Base-by-base conservation (phyloP, 805 yeast genomes). In the Kurtzmaniella cleridarum region DNA sequence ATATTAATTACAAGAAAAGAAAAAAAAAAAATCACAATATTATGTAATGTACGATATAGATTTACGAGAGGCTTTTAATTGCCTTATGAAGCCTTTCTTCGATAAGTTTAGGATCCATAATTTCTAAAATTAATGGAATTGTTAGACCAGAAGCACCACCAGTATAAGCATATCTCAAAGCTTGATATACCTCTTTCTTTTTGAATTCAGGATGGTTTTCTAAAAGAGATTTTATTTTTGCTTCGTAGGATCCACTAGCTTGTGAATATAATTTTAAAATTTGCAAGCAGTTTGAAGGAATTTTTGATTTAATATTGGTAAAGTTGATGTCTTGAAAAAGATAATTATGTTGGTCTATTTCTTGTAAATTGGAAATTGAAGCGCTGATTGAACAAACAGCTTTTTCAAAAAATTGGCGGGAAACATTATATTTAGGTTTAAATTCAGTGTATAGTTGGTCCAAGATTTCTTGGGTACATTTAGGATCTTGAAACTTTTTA, bases 121-220 rank as follows among this genome's bases (percentile, higher is more conserved):
- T 53, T 0, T 69, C 69, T 14, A 82, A 53, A 26, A 86, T 60
- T 4, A 68, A 62, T 0, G 83, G 84, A 3, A 89, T 63, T 13
- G 79, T 77, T 23, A 82, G 63, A 0, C 96, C 96, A 0, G 95
- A 71, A 3, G 67, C 66, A 6, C 80, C 76, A 0, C 86, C 95
- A 11, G 86, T 71, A 17, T 88, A 54, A 0, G 90, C 90, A 46
- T 69, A 80, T 41, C 96, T 66, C 11, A 85, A 50, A 0, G 78
- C 50, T 48, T 76, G 78, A 52, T 76, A 84, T 1, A 84, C 57
- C 1, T 64, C 55, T 40, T 67, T 73, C 50, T 70, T 62, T 6
- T 50, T 41, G 11, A 39, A 39, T 5, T 35, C 35, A n/a, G 47
- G 42, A 14, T 35, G 7, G 23, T 33, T 30, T 1, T 27, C 20